Evolutionary conservation across 2,329 filamentous ascomycete genomes (phyloP).

Genomic region (Elsinoe perseae): DNA sequence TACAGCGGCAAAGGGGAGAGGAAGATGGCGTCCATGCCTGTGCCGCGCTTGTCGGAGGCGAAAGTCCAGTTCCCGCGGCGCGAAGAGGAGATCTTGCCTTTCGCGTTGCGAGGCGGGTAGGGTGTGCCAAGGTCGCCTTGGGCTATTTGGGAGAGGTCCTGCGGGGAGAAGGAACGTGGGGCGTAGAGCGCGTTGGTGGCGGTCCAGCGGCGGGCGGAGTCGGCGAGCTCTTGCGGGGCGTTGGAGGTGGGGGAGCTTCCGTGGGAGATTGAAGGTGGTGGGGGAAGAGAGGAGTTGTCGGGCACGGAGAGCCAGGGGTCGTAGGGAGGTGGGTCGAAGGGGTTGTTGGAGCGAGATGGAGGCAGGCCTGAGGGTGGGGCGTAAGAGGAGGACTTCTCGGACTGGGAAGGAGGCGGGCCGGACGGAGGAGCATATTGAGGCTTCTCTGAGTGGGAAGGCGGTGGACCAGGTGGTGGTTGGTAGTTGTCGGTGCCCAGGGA

Average conservation of each 20-base stretch:
- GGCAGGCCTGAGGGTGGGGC: slow-evolving; percentile 33
- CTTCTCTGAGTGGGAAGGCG: slow-evolving; percentile 23
- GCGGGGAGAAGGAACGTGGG: slow-evolving; percentile 37
- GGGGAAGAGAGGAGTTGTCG: slow-evolving; percentile 64
- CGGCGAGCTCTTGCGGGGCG: slow-evolving; percentile 55
- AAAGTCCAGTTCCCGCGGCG: slow-evolving; percentile 45
- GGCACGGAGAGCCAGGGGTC: slow-evolving; percentile 69
- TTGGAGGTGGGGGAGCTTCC: slow-evolving; percentile 62
- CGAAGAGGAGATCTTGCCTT: slow-evolving; percentile 37
- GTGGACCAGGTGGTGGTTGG: slow-evolving; percentile 28
- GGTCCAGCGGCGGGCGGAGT: slow-evolving; percentile 61
- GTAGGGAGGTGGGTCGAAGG: slow-evolving; percentile 46
- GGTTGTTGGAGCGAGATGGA: slow-evolving; percentile 28
- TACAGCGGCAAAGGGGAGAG: slow-evolving; percentile 64
- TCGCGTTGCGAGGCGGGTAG: slow-evolving; percentile 35
- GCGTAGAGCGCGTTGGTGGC: slow-evolving; percentile 49
- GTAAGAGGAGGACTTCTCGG: slow-evolving; percentile 22
- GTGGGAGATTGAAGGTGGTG: slow-evolving; percentile 60
- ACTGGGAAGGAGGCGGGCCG: slow-evolving; percentile 25
- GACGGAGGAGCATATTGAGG: slow-evolving; percentile 22
- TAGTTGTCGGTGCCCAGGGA: slow-evolving; percentile 21
- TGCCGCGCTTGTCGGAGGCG: slow-evolving; percentile 31
- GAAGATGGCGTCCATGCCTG: slow-evolving; percentile 52
- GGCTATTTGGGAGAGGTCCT: slow-evolving; percentile 21
- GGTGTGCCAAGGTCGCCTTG: slow-evolving; percentile 44